Evolutionary conservation across 2,329 filamentous ascomycete species (phyloP).

Genomic region (Microdochium nivale): DNA sequence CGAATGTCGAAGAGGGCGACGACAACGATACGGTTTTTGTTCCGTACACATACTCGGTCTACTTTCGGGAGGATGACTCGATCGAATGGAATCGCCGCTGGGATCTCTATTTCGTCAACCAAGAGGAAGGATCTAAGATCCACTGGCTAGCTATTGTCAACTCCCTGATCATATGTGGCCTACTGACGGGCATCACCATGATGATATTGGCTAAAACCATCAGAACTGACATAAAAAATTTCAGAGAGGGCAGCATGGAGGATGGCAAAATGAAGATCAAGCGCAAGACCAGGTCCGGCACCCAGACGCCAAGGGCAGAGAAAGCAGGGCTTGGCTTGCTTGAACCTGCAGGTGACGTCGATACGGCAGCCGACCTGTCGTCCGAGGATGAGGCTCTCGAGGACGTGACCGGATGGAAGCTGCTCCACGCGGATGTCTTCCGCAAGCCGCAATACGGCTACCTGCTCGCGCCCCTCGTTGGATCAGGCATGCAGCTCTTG

Average conservation of each 20-base stretch:
- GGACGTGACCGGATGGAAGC: conserved; percentile 80
- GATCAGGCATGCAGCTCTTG: conserved; percentile 78
- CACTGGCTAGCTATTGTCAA: conserved; percentile 88
- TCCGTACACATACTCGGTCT: conserved; percentile 83
- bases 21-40: conserved; percentile 62
- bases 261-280: conserved; percentile 54
- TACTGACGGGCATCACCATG: conserved; percentile 70
- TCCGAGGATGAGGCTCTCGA: conserved; percentile 68
- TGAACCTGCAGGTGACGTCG: conserved; percentile 46
- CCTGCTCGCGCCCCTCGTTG: conserved; percentile 70
- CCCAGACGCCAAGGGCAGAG: conserved; percentile 37
- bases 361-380: conserved; percentile 43
- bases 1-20: conserved; percentile 42
- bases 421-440: conserved; percentile 84
- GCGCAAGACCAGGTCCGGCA: conserved; percentile 32
- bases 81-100: conserved; percentile 79
- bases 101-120: conserved; percentile 85
- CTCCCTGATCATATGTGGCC: conserved; percentile 72
- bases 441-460: conserved; percentile 61
- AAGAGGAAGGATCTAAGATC: conserved; percentile 71
- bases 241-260: conserved; percentile 57
- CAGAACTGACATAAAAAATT: conserved; percentile 67
- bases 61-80: conserved; percentile 74
- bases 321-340: conserved; percentile 48
- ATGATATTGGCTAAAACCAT: conserved; percentile 76